A percentile compares a stretch with the other conserved stretches of the same genome.
Evolutionary conservation across 2,329 filamentous ascomycete species (phyloP).

Genomic region (Kalmusia sp.): DNA sequence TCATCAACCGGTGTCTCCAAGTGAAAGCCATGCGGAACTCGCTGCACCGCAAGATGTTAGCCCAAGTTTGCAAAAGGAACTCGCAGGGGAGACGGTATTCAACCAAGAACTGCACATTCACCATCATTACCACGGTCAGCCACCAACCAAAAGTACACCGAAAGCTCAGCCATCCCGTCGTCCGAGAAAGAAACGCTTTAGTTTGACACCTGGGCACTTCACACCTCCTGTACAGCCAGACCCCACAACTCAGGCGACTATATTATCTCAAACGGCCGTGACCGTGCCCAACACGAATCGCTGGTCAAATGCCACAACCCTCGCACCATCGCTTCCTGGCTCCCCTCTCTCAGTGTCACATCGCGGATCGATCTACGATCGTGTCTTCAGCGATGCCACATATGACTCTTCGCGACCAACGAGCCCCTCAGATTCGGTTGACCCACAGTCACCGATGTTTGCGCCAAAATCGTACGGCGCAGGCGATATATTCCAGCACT

Average conservation of each 20-base stretch:
- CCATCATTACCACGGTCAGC: conserved; percentile 84
- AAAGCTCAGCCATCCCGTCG: conserved; percentile 59
- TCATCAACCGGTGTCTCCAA: conserved; percentile 70
- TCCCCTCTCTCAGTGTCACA: conserved; percentile 78
- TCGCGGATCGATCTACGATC: conserved; percentile 81
- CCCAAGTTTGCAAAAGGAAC: conserved; percentile 73
- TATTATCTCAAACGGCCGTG: conserved; percentile 69
- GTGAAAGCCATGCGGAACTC: conserved; percentile 24
- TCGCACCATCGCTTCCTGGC: conserved; percentile 74
- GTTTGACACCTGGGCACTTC: conserved; percentile 63
- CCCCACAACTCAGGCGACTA: conserved; percentile 60
- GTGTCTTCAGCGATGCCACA: conserved; percentile 63
- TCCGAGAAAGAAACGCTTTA: conserved; percentile 74
- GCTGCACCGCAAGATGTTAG: conserved; percentile 6
- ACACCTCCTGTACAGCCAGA: conserved; percentile 49
- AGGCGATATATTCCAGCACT: conserved; percentile 27
- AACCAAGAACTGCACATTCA: conserved; percentile 81
- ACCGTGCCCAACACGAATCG: conserved; percentile 63
- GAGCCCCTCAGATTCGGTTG: conserved; percentile 77
- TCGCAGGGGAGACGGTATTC: conserved; percentile 54
- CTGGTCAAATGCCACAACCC: conserved; percentile 72
- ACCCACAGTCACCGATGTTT: conserved; percentile 65
- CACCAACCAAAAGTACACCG: conserved; percentile 50
- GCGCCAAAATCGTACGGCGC: conserved; percentile 42
- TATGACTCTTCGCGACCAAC: conserved; percentile 75